Evolutionary conservation across 1,139 yeast species (phyloP), one percentile per base, ranked within the genome.

Genomic region (Debaryomyces robertsiae): DNA sequence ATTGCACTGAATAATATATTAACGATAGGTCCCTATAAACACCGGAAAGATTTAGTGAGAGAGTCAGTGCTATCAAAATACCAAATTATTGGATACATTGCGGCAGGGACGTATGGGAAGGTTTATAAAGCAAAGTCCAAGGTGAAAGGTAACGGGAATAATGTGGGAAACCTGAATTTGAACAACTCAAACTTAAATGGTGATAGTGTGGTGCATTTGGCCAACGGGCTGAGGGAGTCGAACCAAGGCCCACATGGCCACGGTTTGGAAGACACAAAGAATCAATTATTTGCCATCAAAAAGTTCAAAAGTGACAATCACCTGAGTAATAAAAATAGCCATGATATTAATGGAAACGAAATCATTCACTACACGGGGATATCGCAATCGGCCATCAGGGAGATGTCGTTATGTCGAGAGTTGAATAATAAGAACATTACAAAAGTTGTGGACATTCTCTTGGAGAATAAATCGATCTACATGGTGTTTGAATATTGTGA

Each of bases 101-200:
- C 98, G 0, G 96, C 98, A 1, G 99, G 99, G 29, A 93, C 99
- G 0, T 93, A 93, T 61, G 99, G 99, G 42, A 82, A 94, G 49
- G 99, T 93, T 22, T 94, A 90, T 67, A 93, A 93, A 60, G 98
- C 98, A 11, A 78, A 76, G 48, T 67, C 75, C 22, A 71, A 70
- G 51, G 54, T 40, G 52, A 63, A 64, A 32, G 48, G 27, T 42
- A 42, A 39, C 22, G 36, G 30, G 11, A 19, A 19, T 19, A 19
- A 19, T 19, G 7, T 19, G 22, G 7, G 22, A 5, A 19, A 19
- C 22, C 30, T 16, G 35, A 40, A 36, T 17, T 15, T 22, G 36
- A 30, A 18, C 22, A 25, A 25, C 10, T 31, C 38, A 39, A 27
- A 22, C n/a, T 16, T 25, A 30, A 43, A 31, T 19, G 24, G 27